phyloP scores from a whole-genome alignment of 78 protist genomes.

The Carpediemonas membranifera region DNA sequence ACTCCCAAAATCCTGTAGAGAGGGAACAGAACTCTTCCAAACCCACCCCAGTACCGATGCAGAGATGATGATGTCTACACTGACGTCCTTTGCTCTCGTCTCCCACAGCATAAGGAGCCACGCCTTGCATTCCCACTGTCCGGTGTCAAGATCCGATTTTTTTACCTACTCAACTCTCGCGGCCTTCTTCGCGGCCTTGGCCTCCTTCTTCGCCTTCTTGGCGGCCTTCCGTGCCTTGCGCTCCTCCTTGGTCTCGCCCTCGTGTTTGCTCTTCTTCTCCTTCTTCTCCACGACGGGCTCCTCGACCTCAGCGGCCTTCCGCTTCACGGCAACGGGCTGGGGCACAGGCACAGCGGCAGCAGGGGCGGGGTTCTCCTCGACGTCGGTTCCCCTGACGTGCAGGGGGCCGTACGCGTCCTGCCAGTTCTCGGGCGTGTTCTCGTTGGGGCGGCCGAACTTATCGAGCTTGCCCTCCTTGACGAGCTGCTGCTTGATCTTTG shows the following conservation, averaged over 20 bases:
- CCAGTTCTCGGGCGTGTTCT: conserved; percentile 87
- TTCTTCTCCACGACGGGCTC: not conserved
- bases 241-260: conserved; percentile 1
- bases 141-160: too few species aligned
- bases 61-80: too few species aligned
- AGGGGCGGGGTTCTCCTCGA: not conserved
- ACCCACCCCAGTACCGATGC: too few species aligned
- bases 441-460: conserved; percentile 89
- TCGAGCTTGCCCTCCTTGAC: conserved; percentile 87
- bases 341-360: not conserved
- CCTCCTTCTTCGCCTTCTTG: not conserved
- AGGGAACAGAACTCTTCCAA: too few species aligned
- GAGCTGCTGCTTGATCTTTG: conserved; percentile 77
- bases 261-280: conserved; percentile 1
- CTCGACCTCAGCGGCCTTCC: not conserved
- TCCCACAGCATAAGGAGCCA: too few species aligned
- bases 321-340: too few species aligned
- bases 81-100: too few species aligned
- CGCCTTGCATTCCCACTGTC: too few species aligned
- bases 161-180: not conserved
- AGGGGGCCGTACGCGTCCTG: conserved; percentile 17
- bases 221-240: not conserved
- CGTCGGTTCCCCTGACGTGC: not conserved
- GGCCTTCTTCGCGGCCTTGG: not conserved
- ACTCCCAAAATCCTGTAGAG: too few species aligned